Conservation (phyloP, 129 eudicot species). For the Escallonia rubra region DNA sequence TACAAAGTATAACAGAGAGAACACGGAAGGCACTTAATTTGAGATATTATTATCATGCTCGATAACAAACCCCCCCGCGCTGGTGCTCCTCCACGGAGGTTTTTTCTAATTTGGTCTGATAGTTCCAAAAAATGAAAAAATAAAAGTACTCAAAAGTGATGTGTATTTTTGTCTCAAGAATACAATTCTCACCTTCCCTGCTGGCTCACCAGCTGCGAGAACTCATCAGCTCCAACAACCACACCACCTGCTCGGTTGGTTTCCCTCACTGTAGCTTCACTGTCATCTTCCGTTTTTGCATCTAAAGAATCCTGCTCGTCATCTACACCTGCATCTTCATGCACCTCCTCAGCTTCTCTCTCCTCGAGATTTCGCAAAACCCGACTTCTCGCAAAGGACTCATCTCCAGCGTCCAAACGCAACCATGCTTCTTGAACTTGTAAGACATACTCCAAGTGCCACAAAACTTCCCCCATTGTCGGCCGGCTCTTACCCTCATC, state of each 20-base stretch:
- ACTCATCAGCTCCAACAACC: constrained; percentile 37
- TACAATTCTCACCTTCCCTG: constrained; percentile 35
- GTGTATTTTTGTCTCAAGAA: background rate
- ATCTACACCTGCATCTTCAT: background rate
- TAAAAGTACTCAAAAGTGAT: background rate
- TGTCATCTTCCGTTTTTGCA: constrained; percentile 24
- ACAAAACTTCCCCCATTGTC: constrained; percentile 76
- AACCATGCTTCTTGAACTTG: constrained; percentile 72
- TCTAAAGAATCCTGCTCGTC: constrained; percentile 1
- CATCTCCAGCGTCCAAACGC: constrained; percentile 32
- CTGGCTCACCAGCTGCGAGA: constrained; percentile 41
- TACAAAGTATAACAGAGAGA: too few species aligned
- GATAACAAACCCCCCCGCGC: background rate
- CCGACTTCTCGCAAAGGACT: constrained; percentile 18
- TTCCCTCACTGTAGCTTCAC: background rate
- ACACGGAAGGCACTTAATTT: too few species aligned
- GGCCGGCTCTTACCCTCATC: constrained; percentile 73
- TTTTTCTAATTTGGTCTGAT: background rate
- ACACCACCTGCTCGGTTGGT: constrained; percentile 7
- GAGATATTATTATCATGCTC: too few species aligned
- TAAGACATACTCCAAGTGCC: constrained; percentile 74
- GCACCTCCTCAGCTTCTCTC: constrained; percentile 6
- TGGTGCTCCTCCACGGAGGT: background rate
- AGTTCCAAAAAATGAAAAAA: background rate
- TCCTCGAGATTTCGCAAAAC: constrained; percentile 5